Evolutionary conservation across 2,329 filamentous ascomycete species (phyloP).

Genomic region (Cladosporium halotolerans): DNA sequence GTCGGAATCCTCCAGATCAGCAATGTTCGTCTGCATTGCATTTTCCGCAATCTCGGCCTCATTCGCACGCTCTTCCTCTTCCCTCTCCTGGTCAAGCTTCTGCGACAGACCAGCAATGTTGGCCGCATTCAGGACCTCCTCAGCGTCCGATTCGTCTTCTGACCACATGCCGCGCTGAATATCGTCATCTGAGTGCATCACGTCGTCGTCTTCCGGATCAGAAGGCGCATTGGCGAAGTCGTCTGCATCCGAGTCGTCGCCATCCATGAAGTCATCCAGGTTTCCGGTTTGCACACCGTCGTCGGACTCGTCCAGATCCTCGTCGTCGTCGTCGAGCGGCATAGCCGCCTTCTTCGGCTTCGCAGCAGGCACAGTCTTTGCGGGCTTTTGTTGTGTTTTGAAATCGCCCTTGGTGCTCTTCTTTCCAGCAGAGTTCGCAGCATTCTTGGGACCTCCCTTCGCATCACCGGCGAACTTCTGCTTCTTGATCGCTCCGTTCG

Average conservation of each 20-base stretch:
- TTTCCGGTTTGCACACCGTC: constrained; percentile 31
- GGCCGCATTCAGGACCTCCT: constrained; percentile 86
- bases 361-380: constrained; percentile 25
- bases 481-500: constrained; percentile 59
- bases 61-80: constrained; percentile 73
- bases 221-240: constrained; percentile 29
- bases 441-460: constrained; percentile 20
- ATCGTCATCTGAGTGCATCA: constrained; percentile 61
- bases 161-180: constrained; percentile 73
- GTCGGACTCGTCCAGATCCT: constrained; percentile 40
- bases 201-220: constrained; percentile 39
- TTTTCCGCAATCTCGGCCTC: constrained; percentile 79
- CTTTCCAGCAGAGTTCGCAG: constrained; percentile 28
- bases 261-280: constrained; percentile 26
- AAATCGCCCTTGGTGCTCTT: constrained; percentile 24
- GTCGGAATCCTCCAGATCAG: constrained; percentile 55
- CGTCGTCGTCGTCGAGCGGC: constrained; percentile 31
- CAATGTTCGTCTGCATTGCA: constrained; percentile 89
- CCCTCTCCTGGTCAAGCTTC: constrained; percentile 72
- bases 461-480: constrained; percentile 50
- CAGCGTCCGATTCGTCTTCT: constrained; percentile 79
- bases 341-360: constrained; percentile 23
- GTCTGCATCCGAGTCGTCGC: constrained; percentile 27
- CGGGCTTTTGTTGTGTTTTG: constrained; percentile 28
- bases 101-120: constrained; percentile 90